Conservation (phyloP, 495 filamentous ascomycete genomes). For the Hyphodiscus hymeniophilus region DNA sequence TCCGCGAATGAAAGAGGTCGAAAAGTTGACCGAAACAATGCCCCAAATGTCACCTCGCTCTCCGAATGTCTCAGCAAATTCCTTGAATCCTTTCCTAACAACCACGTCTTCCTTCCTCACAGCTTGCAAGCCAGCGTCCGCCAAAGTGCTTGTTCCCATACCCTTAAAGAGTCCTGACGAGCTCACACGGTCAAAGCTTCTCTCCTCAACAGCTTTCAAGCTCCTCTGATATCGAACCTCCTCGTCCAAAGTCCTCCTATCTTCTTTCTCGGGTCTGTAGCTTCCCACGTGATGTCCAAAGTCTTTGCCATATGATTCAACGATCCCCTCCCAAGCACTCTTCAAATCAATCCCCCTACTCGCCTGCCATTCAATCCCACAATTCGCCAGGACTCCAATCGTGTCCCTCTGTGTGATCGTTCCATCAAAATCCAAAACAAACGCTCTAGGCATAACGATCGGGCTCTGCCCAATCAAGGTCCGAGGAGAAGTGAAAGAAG, state of each 20-base stretch:
- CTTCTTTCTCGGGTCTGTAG: slow-evolving; percentile 5
- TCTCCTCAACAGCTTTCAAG: slow-evolving; percentile 6
- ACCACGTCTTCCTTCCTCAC: slow-evolving; percentile 8
- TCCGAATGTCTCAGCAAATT: slow-evolving; percentile 5
- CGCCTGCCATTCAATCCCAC: slow-evolving; percentile 4
- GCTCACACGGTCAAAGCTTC: slow-evolving; percentile 17
- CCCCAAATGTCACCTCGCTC: slow-evolving; percentile 3
- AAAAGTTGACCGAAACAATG: slow-evolving; percentile 19
- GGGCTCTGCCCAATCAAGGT: no score
- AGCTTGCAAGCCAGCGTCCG: slow-evolving; percentile 4
- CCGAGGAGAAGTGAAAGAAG: no score
- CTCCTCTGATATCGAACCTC: slow-evolving; percentile 13
- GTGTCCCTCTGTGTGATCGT: slow-evolving; percentile 20
- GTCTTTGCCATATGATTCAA: slow-evolving; percentile 10
- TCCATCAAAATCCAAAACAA: slow-evolving; percentile 19
- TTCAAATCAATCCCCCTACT: background rate
- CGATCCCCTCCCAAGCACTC: slow-evolving; percentile 8
- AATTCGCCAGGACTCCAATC: slow-evolving; percentile 5
- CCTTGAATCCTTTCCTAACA: slow-evolving; percentile 12
- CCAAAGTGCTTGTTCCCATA: slow-evolving; percentile 9
- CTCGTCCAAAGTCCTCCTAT: slow-evolving; percentile 1
- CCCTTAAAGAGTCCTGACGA: slow-evolving; percentile 11
- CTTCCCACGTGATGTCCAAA: slow-evolving; percentile 2
- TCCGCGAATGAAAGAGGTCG: slow-evolving; percentile 13
- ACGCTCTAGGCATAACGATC: background rate